phyloP scores from a whole-genome alignment of 2,329 filamentous ascomycete genomes.

The Daldinia sp. region DNA sequence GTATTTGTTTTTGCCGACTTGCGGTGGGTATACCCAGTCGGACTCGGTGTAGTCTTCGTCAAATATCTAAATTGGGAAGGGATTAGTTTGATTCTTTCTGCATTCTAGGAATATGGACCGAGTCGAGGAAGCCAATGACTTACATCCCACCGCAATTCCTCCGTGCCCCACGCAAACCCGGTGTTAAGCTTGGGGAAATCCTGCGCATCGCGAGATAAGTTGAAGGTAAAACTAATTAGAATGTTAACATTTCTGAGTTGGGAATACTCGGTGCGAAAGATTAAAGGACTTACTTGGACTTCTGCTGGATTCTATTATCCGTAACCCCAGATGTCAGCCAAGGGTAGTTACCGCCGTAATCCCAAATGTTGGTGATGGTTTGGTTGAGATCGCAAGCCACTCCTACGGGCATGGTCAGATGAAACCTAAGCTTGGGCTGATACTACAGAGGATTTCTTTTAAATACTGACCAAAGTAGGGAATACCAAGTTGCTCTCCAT shows the following conservation, averaged over 20 bases:
- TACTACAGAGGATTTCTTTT: not conserved
- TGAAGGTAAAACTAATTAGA: constrained; percentile 41
- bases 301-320: not conserved
- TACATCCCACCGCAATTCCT: constrained; percentile 38
- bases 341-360: constrained; percentile 29
- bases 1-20: not conserved
- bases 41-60: not conserved
- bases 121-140: not conserved
- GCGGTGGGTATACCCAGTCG: not conserved
- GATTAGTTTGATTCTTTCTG: not conserved
- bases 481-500: constrained; percentile 47
- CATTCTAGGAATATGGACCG: not conserved
- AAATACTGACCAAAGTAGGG: constrained; percentile 45
- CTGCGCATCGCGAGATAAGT: constrained; percentile 36
- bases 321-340: constrained; percentile 25
- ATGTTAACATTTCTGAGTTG: not conserved
- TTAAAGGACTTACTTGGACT: not conserved
- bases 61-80: not conserved
- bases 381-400: constrained; percentile 32
- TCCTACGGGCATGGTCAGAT: constrained; percentile 22
- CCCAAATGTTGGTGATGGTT: constrained; percentile 32
- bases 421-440: not conserved
- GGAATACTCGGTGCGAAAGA: not conserved
- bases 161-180: constrained; percentile 38
- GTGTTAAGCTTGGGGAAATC: constrained; percentile 42